Evolutionary conservation across 2,329 filamentous ascomycete genomes (phyloP), one percentile per base, ranked within the genome.

Genomic region (Clonostachys chloroleuca): DNA sequence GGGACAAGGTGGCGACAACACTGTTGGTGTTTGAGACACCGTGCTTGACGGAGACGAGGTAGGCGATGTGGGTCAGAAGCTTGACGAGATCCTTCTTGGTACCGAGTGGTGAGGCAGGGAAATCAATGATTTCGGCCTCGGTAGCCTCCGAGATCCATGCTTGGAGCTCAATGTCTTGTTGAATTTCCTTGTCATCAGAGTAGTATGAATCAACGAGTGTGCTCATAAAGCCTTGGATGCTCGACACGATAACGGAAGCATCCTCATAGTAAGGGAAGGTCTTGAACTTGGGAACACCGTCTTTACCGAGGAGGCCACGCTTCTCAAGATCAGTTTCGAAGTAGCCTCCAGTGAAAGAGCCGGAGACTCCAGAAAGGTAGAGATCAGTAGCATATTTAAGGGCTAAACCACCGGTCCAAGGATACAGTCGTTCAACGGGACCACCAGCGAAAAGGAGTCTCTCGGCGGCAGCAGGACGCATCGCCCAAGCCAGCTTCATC

Each of bases 131-230:
- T 5, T 30, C 24, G 9, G 24, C 24, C 3, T 56, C 59, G 43
- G 58, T 64, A 20, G 66, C 67, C 58, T 77, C 72, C 2, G 44
- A 41, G 30, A 72, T 60, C 72, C 72, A 77, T n/a, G 59, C 59
- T 47, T 70, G 65, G 2, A 77, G 54, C 49, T 77, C 73, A 1
- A 42, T 18, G 51, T 77, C 74, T 5, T 47, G 45, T 2, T 47
- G 44, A 10, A 76, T 51, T 7, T 56, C 57, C 2, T 45, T 43
- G 42, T 68, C 59, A 30, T 52, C 53, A 3, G 48, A 5, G 56
- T 77, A 77, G 57, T 73, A 75, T 0, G 72, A 66, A 37, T 68
- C 54, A n/a, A 75, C 60, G 48, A 73, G 71, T 4, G 61, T 47
- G 10, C 52, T 54, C 51, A 73, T 64, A 55, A 75, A 75, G 0